Evolutionary conservation across 2,329 filamentous ascomycete species (phyloP).

Genomic region (Neoscytalidium dimidiatum): DNA sequence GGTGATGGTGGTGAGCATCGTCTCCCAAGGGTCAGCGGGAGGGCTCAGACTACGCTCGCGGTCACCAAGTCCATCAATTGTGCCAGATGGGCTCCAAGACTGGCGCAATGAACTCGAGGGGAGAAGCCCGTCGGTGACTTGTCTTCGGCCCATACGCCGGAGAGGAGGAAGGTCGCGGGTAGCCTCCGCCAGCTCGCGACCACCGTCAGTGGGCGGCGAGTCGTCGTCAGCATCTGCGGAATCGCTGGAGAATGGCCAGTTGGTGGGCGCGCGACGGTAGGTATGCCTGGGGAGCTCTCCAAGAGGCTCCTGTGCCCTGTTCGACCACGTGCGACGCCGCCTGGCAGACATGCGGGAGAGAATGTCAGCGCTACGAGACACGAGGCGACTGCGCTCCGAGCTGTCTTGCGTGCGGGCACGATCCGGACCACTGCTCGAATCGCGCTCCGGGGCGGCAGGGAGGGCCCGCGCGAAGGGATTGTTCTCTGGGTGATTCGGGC

Average conservation of each 20-base stretch:
- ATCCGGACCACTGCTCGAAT: constrained; percentile 3
- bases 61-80: constrained; percentile 76
- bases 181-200: constrained; percentile 19
- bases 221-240: constrained; percentile 25
- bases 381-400: not conserved
- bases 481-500: not conserved
- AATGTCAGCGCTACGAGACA: not conserved
- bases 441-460: not conserved
- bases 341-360: not conserved
- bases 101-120: constrained; percentile 40
- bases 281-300: constrained; percentile 6
- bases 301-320: constrained; percentile 1
- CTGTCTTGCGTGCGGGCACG: not conserved
- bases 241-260: not conserved
- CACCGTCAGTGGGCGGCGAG: constrained; percentile 20
- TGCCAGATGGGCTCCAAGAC: constrained; percentile 36
- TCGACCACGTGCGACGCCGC: not conserved
- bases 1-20: constrained; percentile 75
- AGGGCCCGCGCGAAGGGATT: not conserved
- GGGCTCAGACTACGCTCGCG: constrained; percentile 81
- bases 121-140: constrained; percentile 37
- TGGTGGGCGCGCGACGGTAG: constrained; percentile 5
- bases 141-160: constrained; percentile 40
- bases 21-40: constrained; percentile 73
- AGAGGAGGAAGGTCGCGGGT: constrained; percentile 36